These are phyloP conservation scores for Kuraishia hungarica DNA, from an alignment of 805 yeast genomes.

Conservation along the genomic window DNA sequence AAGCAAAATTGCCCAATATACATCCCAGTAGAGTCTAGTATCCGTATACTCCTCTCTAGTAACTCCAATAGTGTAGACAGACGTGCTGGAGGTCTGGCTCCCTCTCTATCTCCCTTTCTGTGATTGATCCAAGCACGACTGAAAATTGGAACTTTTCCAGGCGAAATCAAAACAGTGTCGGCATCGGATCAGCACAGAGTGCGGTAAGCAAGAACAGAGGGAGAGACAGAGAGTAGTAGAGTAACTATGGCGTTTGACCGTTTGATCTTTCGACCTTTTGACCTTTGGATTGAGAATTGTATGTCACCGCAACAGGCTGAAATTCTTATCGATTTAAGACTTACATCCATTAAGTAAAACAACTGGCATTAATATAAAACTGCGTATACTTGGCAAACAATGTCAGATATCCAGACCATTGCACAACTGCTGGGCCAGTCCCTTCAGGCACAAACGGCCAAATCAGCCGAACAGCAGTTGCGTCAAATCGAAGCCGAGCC, in stretches of 20 bases:
- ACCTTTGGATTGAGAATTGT: background rate
- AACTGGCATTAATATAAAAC: too few relatives aligned
- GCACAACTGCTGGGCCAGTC: constrained; percentile 54
- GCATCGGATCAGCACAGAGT: background rate
- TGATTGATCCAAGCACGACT: background rate
- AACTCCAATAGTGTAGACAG: too few relatives aligned
- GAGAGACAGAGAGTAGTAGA: background rate
- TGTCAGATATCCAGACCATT: constrained; percentile 41
- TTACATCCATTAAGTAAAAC: too few relatives aligned
- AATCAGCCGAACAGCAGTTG: constrained; percentile 58
- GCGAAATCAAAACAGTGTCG: background rate
- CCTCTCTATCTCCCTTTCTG: background rate
- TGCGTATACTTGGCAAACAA: background rate
- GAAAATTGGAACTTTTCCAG: background rate
- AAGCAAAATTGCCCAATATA: too few relatives aligned
- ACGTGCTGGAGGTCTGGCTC: background rate
- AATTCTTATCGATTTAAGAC: too few relatives aligned
- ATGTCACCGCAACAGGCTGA: too few relatives aligned
- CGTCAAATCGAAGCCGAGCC: constrained; percentile 52
- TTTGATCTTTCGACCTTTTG: too few relatives aligned
- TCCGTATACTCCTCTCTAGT: too few relatives aligned
- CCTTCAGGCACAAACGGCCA: constrained; percentile 54
- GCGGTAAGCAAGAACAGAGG: background rate
- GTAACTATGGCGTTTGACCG: too few relatives aligned
- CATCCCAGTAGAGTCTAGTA: too few relatives aligned